Evolutionary conservation across 208 protist species (phyloP).

Genomic region (Crithidia bombi): DNA sequence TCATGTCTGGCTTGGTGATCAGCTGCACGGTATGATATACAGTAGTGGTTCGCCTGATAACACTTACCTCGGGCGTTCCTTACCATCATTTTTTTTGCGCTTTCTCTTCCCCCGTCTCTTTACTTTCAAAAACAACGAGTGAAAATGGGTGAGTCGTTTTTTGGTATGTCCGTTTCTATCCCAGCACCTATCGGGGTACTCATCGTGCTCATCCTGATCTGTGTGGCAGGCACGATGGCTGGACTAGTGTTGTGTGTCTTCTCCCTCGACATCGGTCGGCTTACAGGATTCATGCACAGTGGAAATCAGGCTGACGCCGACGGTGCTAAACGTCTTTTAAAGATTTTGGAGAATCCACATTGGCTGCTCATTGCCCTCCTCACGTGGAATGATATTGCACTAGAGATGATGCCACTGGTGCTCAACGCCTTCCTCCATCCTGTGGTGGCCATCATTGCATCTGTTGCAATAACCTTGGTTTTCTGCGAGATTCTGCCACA

Average conservation of each 20-base stretch:
- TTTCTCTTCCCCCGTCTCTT: constrained; percentile 11
- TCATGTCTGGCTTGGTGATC: constrained; percentile 8
- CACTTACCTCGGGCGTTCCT: not conserved
- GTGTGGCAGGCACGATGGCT: constrained; percentile 54
- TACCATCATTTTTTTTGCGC: not conserved
- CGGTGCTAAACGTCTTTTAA: constrained; percentile 45
- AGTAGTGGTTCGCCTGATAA: constrained; percentile 5
- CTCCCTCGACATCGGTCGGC: constrained; percentile 55
- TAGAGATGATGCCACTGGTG: constrained; percentile 77
- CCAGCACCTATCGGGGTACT: constrained; percentile 34
- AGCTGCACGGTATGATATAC: not conserved
- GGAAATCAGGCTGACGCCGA: constrained; percentile 42
- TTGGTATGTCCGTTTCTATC: constrained; percentile 47
- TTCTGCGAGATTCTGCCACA: constrained; percentile 83
- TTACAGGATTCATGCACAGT: constrained; percentile 37
- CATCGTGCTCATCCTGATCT: constrained; percentile 55
- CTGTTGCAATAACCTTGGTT: constrained; percentile 60
- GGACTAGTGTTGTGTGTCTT: constrained; percentile 70
- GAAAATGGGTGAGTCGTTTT: constrained; percentile 35
- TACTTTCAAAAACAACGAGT: not conserved
- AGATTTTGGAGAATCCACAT: constrained; percentile 64
- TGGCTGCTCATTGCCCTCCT: constrained; percentile 75
- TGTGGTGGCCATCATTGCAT: constrained; percentile 50
- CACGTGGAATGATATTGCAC: constrained; percentile 58
- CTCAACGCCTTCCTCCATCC: constrained; percentile 65